These are phyloP conservation scores for Akanthomyces muscarius DNA, from an alignment of 2,329 filamentous ascomycete species.

Conservation along the genomic window DNA sequence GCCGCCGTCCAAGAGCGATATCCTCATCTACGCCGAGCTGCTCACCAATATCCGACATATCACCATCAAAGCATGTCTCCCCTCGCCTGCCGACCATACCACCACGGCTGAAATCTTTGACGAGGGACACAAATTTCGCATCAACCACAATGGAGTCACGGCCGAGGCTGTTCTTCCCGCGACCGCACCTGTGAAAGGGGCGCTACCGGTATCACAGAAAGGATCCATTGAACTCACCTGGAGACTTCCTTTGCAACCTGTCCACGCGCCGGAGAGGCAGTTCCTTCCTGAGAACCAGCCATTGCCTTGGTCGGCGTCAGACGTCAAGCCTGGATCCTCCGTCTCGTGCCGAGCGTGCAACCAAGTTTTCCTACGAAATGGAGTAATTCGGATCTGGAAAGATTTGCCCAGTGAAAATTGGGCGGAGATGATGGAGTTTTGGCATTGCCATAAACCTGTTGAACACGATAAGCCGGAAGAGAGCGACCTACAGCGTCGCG, in stretches of 20 bases:
- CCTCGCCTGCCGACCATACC: slow-evolving; percentile 38
- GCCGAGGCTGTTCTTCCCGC: slow-evolving; percentile 41
- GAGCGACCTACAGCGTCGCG: slow-evolving; percentile 56
- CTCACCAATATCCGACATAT: slow-evolving; percentile 62
- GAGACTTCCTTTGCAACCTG: slow-evolving; percentile 45
- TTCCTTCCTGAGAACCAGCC: slow-evolving; percentile 35
- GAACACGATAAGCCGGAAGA: slow-evolving; percentile 40
- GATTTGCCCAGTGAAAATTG: slow-evolving; percentile 94
- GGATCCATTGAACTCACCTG: slow-evolving; percentile 42
- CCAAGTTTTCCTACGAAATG: slow-evolving; percentile 34
- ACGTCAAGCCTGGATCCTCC: slow-evolving; percentile 37
- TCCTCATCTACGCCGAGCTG: slow-evolving; percentile 59
- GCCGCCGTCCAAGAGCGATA: slow-evolving; percentile 14
- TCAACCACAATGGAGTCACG: slow-evolving; percentile 43
- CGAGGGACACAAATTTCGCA: slow-evolving; percentile 41
- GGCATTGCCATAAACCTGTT: slow-evolving; percentile 96
- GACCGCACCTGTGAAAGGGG: slow-evolving; percentile 30
- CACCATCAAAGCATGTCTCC: slow-evolving; percentile 52
- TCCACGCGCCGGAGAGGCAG: slow-evolving; percentile 23
- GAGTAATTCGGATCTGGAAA: slow-evolving; percentile 64
- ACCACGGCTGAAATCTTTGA: slow-evolving; percentile 43
- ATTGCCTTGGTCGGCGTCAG: slow-evolving; percentile 54
- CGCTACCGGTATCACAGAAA: slow-evolving; percentile 35
- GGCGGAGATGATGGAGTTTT: slow-evolving; percentile 99
- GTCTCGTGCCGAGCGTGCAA: slow-evolving; percentile 43